Percentiles rank a stretch among this genome's conserved stretches.
These are phyloP conservation scores for Fusarium musae DNA, from an alignment of 2,329 filamentous ascomycete species.

Conservation along the genomic window DNA sequence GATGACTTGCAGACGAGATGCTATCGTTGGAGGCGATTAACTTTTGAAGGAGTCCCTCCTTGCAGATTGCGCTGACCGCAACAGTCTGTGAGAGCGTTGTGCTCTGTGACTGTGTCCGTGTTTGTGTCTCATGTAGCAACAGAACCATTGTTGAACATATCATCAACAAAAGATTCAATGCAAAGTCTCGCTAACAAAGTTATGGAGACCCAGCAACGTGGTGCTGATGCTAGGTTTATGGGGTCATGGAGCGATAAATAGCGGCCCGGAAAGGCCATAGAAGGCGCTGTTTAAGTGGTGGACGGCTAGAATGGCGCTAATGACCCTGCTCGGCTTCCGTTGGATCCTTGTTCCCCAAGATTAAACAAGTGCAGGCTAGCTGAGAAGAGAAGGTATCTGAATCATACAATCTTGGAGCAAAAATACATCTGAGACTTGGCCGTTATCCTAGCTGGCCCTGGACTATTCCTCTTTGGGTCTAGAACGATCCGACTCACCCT, in stretches of 20 bases:
- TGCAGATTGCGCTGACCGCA: neutral
- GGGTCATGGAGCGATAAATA: constrained; percentile 14
- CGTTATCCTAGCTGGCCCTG: constrained; percentile 29
- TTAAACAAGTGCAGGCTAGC: constrained; percentile 39
- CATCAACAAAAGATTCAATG: neutral
- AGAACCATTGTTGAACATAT: neutral
- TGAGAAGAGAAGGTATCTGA: constrained; percentile 27
- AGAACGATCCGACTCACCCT: constrained; percentile 30
- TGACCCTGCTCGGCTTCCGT: constrained; percentile 37
- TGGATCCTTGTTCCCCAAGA: constrained; percentile 46
- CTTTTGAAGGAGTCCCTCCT: neutral
- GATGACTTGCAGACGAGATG: constrained; percentile 18
- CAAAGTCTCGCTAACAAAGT: neutral
- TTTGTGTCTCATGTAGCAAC: neutral
- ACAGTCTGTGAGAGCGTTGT: neutral
- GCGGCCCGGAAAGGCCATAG: constrained; percentile 4
- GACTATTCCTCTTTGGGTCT: constrained; percentile 17
- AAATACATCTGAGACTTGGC: constrained; percentile 26
- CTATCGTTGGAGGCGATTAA: neutral
- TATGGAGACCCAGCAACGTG: constrained; percentile 18
- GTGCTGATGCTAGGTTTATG: constrained; percentile 15
- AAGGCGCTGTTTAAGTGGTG: constrained; percentile 26
- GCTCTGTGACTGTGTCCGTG: neutral
- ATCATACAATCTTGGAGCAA: neutral
- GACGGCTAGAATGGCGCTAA: constrained; percentile 28